Percentiles rank a stretch among this genome's conserved stretches.
These are phyloP conservation scores for Mortierella alpina DNA, from an alignment of 192 early-diverging fungal genomes.

Conservation along the genomic window DNA sequence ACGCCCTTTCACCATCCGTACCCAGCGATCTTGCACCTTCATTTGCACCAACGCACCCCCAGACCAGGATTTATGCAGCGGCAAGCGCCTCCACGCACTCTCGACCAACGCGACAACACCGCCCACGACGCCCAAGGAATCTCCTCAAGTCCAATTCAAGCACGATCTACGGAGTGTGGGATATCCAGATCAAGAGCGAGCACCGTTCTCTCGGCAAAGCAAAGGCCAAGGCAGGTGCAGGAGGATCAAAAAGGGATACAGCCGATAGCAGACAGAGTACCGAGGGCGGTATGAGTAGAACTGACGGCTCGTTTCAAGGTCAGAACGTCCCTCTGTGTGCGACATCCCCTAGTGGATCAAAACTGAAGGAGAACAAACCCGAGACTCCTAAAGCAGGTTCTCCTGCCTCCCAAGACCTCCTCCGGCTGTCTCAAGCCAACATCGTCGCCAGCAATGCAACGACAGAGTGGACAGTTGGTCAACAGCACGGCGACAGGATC, in stretches of 20 bases:
- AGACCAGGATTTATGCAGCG: not conserved
- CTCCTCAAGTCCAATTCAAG: conserved; percentile 11
- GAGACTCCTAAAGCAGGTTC: not conserved
- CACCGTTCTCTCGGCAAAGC: conserved; percentile 6
- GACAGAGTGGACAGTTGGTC: conserved; percentile 14
- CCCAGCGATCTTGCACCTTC: not conserved
- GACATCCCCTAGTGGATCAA: not conserved
- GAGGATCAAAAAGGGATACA: not conserved
- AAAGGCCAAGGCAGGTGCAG: conserved; percentile 6
- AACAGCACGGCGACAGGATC: conserved; percentile 11
- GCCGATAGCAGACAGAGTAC: not conserved
- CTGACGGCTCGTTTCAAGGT: not conserved
- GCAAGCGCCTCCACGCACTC: conserved; percentile 1
- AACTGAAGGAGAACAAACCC: not conserved
- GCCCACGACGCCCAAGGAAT: conserved; percentile 21
- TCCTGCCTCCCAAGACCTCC: not conserved
- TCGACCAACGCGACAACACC: conserved; percentile 16
- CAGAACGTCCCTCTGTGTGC: not conserved
- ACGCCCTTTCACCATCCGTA: not conserved
- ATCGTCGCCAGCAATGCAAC: conserved; percentile 6
- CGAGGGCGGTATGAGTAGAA: not conserved
- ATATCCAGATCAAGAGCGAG: conserved; percentile 34
- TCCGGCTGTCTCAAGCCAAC: conserved; percentile 9
- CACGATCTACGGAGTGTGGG: conserved; percentile 38
- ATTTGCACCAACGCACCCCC: not conserved